Base-by-base conservation (phyloP, 768 basidiomycete species). In the Trametes gibbosa region DNA sequence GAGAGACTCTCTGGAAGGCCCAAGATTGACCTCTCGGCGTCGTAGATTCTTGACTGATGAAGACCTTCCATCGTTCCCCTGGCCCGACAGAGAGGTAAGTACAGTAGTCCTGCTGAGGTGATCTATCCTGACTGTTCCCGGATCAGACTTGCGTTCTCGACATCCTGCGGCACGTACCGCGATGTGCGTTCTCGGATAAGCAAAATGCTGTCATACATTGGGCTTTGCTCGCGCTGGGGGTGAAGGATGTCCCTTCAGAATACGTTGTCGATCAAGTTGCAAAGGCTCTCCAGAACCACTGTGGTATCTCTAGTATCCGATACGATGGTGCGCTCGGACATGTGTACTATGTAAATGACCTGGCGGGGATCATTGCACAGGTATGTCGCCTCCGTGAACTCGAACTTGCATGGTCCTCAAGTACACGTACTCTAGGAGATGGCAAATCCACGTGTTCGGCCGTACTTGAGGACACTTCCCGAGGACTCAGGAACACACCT, bases 141-240 rank as follows among this genome's bases (percentile, higher is more conserved):
- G 6, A 35, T 67, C 35, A 63, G 65, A 23, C 65, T 59, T 41
- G 60, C 66, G 46, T 58, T 88, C 23, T 87, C 87, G 61, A 85
- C 86, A 67, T 89, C 89, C 3, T 60, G 7, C 34, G 51, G 5
- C 58, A 60, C 24, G 37, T 60, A 2, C 58, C 58, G 2, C 52
- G 58, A 8, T 60, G 50, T 14, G 58, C 50, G 14, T 60, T 60
- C 32, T 60, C 58, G 14, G 24, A 48, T 16, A 23, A 37, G 16
- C 58, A 60, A 35, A 51, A 53, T 16, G 45, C 50, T n/a, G 50
- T 48, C 3, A 53, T 60, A 8, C 45, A 40, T 32, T 60, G 58
- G 58, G 34, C 50, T 5, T 27, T 60, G 5, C 14, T 5, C 5
- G 43, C 43, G 13, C 42, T 53, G 2, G 58, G 43, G 8, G 27